These are phyloP conservation scores for Mortierella sp. DNA, from an alignment of 371 early-diverging fungal genomes.

Conservation along the genomic window DNA sequence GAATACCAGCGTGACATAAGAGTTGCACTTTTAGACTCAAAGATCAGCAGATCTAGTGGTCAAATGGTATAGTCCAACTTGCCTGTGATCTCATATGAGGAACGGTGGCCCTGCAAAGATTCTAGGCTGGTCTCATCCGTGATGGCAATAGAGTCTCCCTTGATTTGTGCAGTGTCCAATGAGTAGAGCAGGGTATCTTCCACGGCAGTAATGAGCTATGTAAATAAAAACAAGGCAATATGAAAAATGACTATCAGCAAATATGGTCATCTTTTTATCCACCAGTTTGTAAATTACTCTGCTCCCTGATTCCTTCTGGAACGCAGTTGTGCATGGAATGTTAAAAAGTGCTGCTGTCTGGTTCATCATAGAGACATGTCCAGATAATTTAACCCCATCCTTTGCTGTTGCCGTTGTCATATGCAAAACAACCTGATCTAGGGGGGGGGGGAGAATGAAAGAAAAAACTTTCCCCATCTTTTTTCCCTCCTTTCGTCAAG, in stretches of 20 bases:
- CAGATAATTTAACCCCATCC: constrained; percentile 17
- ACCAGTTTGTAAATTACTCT: neutral
- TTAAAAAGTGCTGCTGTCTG: neutral
- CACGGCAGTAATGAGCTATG: constrained; percentile 64
- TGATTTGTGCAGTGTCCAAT: constrained; percentile 45
- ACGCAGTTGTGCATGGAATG: neutral
- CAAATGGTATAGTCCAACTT: neutral
- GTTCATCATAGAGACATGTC: constrained; percentile 22
- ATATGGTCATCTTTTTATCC: neutral
- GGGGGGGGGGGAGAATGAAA: no score
- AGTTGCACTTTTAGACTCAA: constrained; percentile 47
- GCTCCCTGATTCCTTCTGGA: neutral
- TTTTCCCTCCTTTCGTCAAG: no score
- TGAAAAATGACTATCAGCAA: neutral
- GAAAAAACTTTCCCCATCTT: neutral
- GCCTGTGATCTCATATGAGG: constrained; percentile 70
- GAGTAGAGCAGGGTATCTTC: constrained; percentile 63
- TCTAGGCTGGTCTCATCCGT: constrained; percentile 26
- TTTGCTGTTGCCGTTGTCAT: constrained; percentile 5
- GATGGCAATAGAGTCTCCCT: constrained; percentile 27
- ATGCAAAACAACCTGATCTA: no score
- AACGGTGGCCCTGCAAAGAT: constrained; percentile 59
- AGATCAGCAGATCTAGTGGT: constrained; percentile 53
- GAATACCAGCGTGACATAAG: neutral
- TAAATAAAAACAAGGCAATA: neutral